These are phyloP conservation scores for Mollisiaceae sp. DNA, from an alignment of 2,329 filamentous ascomycete species.

Conservation along the genomic window DNA sequence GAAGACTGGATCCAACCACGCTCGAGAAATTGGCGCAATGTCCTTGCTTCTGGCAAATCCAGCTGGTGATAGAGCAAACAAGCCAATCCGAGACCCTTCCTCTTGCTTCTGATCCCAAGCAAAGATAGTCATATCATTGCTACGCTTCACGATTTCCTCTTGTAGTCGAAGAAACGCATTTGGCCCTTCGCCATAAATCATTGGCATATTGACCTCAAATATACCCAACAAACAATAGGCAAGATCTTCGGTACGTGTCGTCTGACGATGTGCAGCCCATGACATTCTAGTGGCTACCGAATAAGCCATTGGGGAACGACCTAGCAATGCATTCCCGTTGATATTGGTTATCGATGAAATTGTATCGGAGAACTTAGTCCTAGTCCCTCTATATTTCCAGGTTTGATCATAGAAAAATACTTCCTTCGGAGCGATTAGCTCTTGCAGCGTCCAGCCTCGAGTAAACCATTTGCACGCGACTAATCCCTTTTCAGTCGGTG, in stretches of 20 bases:
- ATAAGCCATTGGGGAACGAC: conserved; percentile 13
- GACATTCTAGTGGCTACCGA: conserved; percentile 44
- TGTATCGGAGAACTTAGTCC: neutral
- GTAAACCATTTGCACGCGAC: conserved; percentile 6
- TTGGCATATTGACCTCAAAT: conserved; percentile 44
- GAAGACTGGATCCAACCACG: no score
- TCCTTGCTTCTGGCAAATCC: no score
- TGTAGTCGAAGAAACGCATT: conserved; percentile 32
- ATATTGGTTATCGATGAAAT: conserved; percentile 26
- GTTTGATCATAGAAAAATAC: conserved; percentile 25
- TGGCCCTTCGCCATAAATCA: conserved; percentile 42
- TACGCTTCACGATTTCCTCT: conserved; percentile 40
- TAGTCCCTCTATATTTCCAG: conserved; percentile 27
- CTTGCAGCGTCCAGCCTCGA: conserved; percentile 16
- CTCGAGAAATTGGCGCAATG: no score
- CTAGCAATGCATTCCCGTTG: conserved; percentile 31
- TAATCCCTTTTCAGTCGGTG: neutral
- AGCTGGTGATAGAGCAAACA: no score
- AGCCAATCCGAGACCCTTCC: no score
- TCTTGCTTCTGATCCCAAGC: conserved; percentile 33
- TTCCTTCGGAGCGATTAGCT: conserved; percentile 11
- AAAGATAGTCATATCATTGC: conserved; percentile 45
- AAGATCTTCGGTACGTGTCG: conserved; percentile 29
- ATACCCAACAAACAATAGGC: conserved; percentile 42
- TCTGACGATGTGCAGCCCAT: conserved; percentile 43